A percentile compares a stretch with the other conserved stretches of the same genome.
These are phyloP conservation scores for Trametes cinnabarina DNA, from an alignment of 768 basidiomycete species.

Conservation along the genomic window DNA sequence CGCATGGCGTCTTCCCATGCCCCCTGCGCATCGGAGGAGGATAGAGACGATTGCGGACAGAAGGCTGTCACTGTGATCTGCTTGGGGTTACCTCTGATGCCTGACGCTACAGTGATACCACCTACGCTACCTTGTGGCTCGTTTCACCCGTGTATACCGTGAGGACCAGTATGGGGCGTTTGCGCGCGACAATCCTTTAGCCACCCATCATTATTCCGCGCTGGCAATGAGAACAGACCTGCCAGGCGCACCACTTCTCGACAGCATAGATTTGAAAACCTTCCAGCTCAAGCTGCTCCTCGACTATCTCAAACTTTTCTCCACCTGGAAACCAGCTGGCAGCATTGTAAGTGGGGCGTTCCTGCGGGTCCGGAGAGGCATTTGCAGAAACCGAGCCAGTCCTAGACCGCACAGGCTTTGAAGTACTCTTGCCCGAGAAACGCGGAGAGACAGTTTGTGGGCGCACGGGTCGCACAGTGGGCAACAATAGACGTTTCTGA, in stretches of 20 bases:
- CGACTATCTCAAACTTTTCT: constrained; percentile 48
- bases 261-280: constrained; percentile 86
- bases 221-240: not conserved
- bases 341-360: constrained; percentile 12
- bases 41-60: constrained; percentile 42
- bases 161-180: constrained; percentile 56
- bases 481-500: constrained; percentile 24
- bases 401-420: constrained; percentile 21
- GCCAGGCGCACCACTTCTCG: constrained; percentile 66
- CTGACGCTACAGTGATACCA: not conserved
- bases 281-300: constrained; percentile 47
- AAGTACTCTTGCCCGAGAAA: constrained; percentile 14
- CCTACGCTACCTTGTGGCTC: constrained; percentile 50
- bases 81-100: constrained; percentile 36
- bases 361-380: constrained; percentile 16
- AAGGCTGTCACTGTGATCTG: constrained; percentile 64
- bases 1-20: constrained; percentile 65
- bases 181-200: constrained; percentile 64
- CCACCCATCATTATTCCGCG: not conserved
- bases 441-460: constrained; percentile 8
- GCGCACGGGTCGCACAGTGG: constrained; percentile 23
- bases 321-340: constrained; percentile 43
- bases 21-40: constrained; percentile 42
- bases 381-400: constrained; percentile 25
- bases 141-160: constrained; percentile 78